These are phyloP conservation scores for Platanthera guangdongensis DNA, from an alignment of 106 monocot genomes.

Conservation along the genomic window DNA sequence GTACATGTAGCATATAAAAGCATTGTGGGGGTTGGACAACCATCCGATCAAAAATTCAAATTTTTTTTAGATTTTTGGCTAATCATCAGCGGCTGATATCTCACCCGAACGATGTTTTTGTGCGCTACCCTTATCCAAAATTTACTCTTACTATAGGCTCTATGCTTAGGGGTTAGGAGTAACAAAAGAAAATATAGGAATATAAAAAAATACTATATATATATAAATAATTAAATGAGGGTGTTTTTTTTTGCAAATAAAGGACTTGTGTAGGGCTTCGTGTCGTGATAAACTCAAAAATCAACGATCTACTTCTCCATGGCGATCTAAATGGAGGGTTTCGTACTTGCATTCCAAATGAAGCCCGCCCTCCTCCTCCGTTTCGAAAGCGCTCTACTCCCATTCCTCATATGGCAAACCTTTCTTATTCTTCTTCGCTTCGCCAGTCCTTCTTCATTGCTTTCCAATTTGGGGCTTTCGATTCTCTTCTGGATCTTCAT, in stretches of 20 bases:
- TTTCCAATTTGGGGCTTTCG: not conserved
- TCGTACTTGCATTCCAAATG: conserved; percentile 7
- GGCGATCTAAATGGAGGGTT: not conserved
- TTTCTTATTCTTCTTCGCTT: conserved; percentile 4
- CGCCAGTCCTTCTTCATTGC: not conserved
- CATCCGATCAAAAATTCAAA: too few species aligned
- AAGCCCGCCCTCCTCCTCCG: not conserved
- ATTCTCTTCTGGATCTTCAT: not conserved
- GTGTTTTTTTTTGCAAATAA: not conserved
- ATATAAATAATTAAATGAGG: too few species aligned
- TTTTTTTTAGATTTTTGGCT: too few species aligned
- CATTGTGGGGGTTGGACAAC: too few species aligned
- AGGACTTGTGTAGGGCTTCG: not conserved
- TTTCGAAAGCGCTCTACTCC: conserved; percentile 6
- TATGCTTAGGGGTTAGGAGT: too few species aligned
- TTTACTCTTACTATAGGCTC: too few species aligned
- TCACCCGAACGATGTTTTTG: too few species aligned
- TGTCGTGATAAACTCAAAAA: not conserved
- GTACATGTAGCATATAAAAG: too few species aligned
- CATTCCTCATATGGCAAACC: conserved; percentile 4
- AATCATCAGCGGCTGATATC: too few species aligned
- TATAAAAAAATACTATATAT: too few species aligned
- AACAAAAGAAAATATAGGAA: too few species aligned
- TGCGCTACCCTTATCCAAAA: too few species aligned
- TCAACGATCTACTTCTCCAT: not conserved